Conservation (phyloP, 768 basidiomycete genomes). For the Leccinum uliginosum region DNA sequence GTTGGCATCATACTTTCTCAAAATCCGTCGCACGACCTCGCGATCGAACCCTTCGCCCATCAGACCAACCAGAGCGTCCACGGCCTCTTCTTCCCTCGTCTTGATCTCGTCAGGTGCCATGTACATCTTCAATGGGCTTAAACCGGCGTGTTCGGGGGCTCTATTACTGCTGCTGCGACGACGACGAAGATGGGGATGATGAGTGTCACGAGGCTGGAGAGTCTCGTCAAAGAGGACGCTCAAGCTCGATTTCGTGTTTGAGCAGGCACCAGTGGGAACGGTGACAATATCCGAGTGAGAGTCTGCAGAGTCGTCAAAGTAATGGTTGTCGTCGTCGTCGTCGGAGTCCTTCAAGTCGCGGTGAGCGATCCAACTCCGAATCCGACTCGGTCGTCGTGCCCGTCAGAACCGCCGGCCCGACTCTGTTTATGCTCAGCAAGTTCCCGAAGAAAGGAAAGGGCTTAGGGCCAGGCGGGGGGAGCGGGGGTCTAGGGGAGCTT, state of each 20-base stretch:
- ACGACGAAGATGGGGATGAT: background rate
- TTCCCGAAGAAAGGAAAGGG: constrained; percentile 16
- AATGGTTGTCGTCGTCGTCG: background rate
- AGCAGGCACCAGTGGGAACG: background rate
- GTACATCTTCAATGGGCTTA: constrained; percentile 12
- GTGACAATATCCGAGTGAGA: background rate
- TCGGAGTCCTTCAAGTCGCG: background rate
- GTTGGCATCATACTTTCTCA: constrained; percentile 58
- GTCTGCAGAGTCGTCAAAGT: constrained; percentile 7
- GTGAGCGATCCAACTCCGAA: constrained; percentile 14
- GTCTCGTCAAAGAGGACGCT: background rate
- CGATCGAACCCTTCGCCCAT: constrained; percentile 39
- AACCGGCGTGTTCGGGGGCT: background rate
- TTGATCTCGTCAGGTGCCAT: constrained; percentile 16
- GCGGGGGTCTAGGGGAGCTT: background rate
- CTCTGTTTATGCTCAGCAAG: constrained; percentile 6
- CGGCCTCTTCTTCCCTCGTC: constrained; percentile 19
- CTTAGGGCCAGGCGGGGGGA: constrained; percentile 19
- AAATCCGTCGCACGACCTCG: constrained; percentile 49
- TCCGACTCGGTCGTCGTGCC: constrained; percentile 12
- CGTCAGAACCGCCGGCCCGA: background rate
- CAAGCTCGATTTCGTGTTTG: background rate
- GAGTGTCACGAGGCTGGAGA: background rate
- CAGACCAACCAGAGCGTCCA: constrained; percentile 33
- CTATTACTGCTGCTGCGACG: background rate